Evolutionary conservation across 2,329 filamentous ascomycete genomes (phyloP).

Genomic region (Cytospora schulzeri): DNA sequence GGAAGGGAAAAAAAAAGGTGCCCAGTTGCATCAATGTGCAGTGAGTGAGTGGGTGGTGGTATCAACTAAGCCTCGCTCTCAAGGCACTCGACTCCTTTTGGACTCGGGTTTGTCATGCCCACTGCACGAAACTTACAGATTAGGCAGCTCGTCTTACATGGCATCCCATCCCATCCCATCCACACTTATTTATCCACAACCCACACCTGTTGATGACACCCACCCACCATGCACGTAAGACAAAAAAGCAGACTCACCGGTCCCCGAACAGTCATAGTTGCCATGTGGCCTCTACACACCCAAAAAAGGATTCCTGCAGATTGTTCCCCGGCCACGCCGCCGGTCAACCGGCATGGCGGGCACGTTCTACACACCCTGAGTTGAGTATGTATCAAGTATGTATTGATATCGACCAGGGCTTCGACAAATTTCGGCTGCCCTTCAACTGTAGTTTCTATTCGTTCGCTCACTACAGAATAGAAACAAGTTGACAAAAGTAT

Average conservation of each 20-base stretch:
- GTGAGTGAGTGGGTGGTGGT: not conserved
- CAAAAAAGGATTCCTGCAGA: not conserved
- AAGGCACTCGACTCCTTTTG: slow-evolving; percentile 9
- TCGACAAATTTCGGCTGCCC: not conserved
- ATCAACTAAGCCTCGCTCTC: slow-evolving; percentile 22
- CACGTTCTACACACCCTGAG: too few species aligned
- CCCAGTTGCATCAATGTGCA: too few species aligned
- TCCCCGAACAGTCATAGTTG: slow-evolving; percentile 10
- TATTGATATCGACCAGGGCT: not conserved
- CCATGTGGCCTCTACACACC: slow-evolving; percentile 1
- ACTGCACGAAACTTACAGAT: slow-evolving; percentile 6
- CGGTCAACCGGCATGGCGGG: slow-evolving; percentile 13
- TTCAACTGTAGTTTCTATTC: too few species aligned
- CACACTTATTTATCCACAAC: too few species aligned
- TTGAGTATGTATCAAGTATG: not conserved
- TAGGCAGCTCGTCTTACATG: slow-evolving; percentile 15
- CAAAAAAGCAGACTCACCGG: slow-evolving; percentile 8
- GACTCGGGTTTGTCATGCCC: slow-evolving; percentile 14
- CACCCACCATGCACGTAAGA: slow-evolving; percentile 19
- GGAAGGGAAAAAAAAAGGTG: too few species aligned
- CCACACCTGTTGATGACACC: too few species aligned
- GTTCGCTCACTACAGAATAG: too few species aligned
- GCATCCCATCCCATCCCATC: not conserved
- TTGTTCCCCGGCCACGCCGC: slow-evolving; percentile 14
- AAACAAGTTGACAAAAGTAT: too few species aligned